Conservation (phyloP, 768 basidiomycete species). For the Boletales sp. region DNA sequence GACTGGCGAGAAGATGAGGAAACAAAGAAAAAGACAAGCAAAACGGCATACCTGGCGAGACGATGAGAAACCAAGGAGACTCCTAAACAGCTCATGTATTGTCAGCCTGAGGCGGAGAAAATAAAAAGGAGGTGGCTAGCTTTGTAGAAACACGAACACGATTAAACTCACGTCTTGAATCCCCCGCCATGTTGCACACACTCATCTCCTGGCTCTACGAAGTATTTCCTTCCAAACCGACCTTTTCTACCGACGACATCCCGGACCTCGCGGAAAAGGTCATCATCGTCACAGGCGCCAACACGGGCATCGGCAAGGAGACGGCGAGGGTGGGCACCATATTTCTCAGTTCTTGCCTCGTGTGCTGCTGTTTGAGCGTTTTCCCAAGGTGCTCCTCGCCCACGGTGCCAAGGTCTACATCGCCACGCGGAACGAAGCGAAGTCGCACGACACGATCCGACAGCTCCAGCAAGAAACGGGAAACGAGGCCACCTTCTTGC, state of each 20-base stretch:
- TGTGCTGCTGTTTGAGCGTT: neutral
- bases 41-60: too few species aligned
- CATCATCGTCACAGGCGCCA: constrained; percentile 34
- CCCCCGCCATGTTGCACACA: constrained; percentile 1
- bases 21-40: too few species aligned
- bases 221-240: constrained; percentile 20
- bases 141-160: too few species aligned
- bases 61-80: too few species aligned
- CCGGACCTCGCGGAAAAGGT: constrained; percentile 35
- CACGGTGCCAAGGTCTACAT: constrained; percentile 37
- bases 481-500: constrained; percentile 30
- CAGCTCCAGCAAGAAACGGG: constrained; percentile 31
- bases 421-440: constrained; percentile 23
- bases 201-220: constrained; percentile 8
- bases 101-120: too few species aligned
- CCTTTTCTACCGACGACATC: constrained; percentile 27
- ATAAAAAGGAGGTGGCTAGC: too few species aligned
- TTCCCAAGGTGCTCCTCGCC: constrained; percentile 21
- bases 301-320: constrained; percentile 28
- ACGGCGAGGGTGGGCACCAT: constrained; percentile 15
- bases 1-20: too few species aligned
- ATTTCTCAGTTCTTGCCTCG: too few species aligned
- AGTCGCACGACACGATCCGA: constrained; percentile 27
- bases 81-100: too few species aligned
- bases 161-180: too few species aligned